Evolutionary conservation across 108 stramenopile species (phyloP).

Genomic region (Nitzschia sp.): DNA sequence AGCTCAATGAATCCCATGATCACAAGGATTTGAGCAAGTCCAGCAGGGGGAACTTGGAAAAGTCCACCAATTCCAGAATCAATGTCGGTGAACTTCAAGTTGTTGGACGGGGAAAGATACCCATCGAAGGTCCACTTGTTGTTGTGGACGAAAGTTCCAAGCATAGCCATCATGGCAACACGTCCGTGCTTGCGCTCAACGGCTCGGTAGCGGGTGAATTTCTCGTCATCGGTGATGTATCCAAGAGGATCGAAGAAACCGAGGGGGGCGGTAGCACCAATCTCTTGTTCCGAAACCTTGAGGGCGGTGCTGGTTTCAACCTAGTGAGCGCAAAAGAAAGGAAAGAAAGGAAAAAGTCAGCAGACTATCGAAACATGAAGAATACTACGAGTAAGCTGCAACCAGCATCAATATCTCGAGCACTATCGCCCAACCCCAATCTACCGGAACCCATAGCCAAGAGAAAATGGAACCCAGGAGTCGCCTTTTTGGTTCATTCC

Average conservation of each 20-base stretch:
- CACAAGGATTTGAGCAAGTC: constrained; percentile 57
- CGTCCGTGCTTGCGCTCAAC: too few relatives aligned
- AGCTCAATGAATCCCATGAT: constrained; percentile 55
- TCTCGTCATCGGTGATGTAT: constrained; percentile 10
- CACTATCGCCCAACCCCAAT: too few relatives aligned
- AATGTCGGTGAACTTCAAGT: constrained; percentile 28
- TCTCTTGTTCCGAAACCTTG: constrained; percentile 53
- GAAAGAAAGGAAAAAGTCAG: too few relatives aligned
- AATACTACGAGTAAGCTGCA: too few relatives aligned
- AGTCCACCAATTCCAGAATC: constrained; percentile 41
- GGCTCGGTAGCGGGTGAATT: constrained; percentile 33
- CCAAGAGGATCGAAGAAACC: constrained; percentile 82
- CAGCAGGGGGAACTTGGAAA: constrained; percentile 40
- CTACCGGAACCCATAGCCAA: too few relatives aligned
- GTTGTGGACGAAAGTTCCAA: constrained; percentile 2
- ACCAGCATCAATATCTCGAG: too few relatives aligned
- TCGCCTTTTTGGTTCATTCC: too few relatives aligned
- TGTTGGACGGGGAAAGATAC: constrained; percentile 48
- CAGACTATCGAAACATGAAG: too few relatives aligned
- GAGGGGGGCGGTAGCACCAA: constrained; percentile 69
- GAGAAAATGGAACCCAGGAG: too few relatives aligned
- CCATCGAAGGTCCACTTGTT: constrained; percentile 48
- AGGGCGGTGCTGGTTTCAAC: constrained; percentile 38
- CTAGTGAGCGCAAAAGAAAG: too few relatives aligned
- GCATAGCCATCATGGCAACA: constrained; percentile 51